phyloP scores from a whole-genome alignment of 1,284 basidiomycete genomes.

The Coniferiporia weirii region DNA sequence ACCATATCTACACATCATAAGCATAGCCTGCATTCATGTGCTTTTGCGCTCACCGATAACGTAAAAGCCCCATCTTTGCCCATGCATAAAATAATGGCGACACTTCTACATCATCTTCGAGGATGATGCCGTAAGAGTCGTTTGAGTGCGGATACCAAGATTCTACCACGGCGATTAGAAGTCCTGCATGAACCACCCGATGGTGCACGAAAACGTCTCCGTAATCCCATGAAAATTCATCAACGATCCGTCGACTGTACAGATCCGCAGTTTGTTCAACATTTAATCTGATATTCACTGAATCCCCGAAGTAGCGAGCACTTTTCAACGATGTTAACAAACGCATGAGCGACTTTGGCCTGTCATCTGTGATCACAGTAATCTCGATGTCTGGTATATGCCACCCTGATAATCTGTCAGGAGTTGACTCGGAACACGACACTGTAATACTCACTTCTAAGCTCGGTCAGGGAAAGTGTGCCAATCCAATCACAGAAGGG shows the following conservation, averaged over 20 bases:
- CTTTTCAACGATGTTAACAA: conserved; percentile 57
- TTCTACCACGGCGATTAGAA: conserved; percentile 77
- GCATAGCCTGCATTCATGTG: background rate
- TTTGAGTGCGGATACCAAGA: conserved; percentile 77
- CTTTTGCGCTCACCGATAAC: conserved; percentile 52
- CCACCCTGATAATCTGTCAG: conserved; percentile 51
- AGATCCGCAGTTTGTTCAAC: conserved; percentile 68
- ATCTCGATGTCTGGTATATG: conserved; percentile 61
- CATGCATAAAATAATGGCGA: conserved; percentile 81
- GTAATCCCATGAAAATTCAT: conserved; percentile 52
- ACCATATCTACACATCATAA: conserved; percentile 48
- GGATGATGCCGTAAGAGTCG: conserved; percentile 68
- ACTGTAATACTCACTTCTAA: conserved; percentile 39
- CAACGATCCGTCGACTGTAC: conserved; percentile 49
- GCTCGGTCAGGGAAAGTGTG: conserved; percentile 48
- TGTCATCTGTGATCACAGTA: conserved; percentile 70
- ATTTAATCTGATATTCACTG: conserved; percentile 57
- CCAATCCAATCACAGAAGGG: conserved; percentile 61
- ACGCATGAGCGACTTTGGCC: conserved; percentile 65
- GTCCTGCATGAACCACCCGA: conserved; percentile 67
- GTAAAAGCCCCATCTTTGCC: conserved; percentile 69
- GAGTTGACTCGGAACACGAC: background rate
- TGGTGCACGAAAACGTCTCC: conserved; percentile 59
- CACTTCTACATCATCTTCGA: conserved; percentile 81
- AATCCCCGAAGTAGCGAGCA: conserved; percentile 66